Conservation (phyloP, 2,329 filamentous ascomycete genomes). For the Fusarium paranaense region DNA sequence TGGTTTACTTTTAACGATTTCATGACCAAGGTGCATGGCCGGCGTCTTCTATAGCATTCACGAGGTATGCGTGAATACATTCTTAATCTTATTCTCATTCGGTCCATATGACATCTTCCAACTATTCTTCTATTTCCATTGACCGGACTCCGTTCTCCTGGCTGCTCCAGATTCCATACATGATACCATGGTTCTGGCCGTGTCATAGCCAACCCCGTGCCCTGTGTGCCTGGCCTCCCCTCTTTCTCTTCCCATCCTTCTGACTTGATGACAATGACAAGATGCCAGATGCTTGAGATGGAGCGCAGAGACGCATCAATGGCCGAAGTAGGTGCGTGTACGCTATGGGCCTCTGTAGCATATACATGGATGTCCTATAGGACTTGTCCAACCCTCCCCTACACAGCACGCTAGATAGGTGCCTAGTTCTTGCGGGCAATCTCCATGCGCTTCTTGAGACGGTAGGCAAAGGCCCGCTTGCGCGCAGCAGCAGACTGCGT, state of each 20-base stretch:
- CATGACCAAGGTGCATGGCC: slow-evolving; percentile 46
- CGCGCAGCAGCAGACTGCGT: slow-evolving; percentile 68
- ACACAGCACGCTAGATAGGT: not conserved
- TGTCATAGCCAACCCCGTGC: slow-evolving; percentile 21
- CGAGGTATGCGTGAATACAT: slow-evolving; percentile 50
- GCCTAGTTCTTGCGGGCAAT: slow-evolving; percentile 41
- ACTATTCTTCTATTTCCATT: slow-evolving; percentile 8
- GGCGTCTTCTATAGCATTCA: slow-evolving; percentile 47
- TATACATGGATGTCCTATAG: not conserved
- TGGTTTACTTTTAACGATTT: slow-evolving; percentile 41
- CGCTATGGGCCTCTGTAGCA: not conserved
- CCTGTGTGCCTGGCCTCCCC: slow-evolving; percentile 31
- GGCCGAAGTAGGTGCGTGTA: not conserved
- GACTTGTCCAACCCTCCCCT: not conserved
- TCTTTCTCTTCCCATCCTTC: not conserved
- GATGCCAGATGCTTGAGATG: not conserved
- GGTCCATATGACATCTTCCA: slow-evolving; percentile 12
- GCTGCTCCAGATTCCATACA: slow-evolving; percentile 6
- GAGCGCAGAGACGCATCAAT: not conserved
- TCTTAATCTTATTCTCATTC: slow-evolving; percentile 39
- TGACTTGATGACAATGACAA: not conserved
- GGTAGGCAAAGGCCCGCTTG: slow-evolving; percentile 72
- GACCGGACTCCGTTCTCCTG: slow-evolving; percentile 6
- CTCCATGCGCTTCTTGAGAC: slow-evolving; percentile 53
- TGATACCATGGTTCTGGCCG: slow-evolving; percentile 22